Percentiles rank a stretch among this genome's conserved stretches.
Conservation (phyloP, 2,329 filamentous ascomycete genomes). For the Lachnellula subtilissima region DNA sequence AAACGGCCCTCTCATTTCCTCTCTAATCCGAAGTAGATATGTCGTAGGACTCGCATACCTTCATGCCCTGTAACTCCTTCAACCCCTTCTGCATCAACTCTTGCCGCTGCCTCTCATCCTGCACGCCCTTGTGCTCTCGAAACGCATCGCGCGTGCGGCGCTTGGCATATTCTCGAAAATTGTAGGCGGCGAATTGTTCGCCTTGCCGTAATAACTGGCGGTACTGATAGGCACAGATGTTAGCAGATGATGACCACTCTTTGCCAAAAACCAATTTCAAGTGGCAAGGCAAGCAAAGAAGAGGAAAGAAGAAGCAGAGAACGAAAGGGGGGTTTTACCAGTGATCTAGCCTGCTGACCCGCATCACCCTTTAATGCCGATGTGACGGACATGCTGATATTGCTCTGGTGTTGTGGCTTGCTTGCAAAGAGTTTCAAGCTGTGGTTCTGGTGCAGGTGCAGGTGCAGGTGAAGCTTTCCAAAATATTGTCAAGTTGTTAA, state of each 20-base stretch:
- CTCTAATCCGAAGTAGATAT: too few relatives aligned
- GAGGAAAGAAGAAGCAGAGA: background rate
- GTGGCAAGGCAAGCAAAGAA: background rate
- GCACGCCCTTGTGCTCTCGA: conserved; percentile 68
- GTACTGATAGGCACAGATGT: conserved; percentile 54
- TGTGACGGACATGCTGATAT: conserved; percentile 26
- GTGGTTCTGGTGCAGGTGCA: too few relatives aligned
- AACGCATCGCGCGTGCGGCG: conserved; percentile 89
- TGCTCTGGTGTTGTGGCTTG: background rate
- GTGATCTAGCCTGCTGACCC: conserved; percentile 29
- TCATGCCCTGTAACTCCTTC: conserved; percentile 81
- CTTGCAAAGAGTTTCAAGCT: background rate
- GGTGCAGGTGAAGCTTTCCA: background rate
- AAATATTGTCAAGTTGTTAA: background rate
- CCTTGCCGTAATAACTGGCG: conserved; percentile 85
- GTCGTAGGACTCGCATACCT: conserved; percentile 54
- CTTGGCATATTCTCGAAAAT: conserved; percentile 95
- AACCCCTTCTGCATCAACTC: conserved; percentile 85
- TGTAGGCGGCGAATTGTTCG: conserved; percentile 86
- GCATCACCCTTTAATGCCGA: conserved; percentile 25
- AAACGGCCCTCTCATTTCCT: too few relatives aligned
- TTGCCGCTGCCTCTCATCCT: conserved; percentile 73
- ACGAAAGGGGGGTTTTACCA: conserved; percentile 23
- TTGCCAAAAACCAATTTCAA: background rate
- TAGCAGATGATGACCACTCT: too few relatives aligned